Evolutionary conservation across 305 asterid species (phyloP), one percentile per base, ranked within the genome.

Genomic region (Fraxinus paxiana): DNA sequence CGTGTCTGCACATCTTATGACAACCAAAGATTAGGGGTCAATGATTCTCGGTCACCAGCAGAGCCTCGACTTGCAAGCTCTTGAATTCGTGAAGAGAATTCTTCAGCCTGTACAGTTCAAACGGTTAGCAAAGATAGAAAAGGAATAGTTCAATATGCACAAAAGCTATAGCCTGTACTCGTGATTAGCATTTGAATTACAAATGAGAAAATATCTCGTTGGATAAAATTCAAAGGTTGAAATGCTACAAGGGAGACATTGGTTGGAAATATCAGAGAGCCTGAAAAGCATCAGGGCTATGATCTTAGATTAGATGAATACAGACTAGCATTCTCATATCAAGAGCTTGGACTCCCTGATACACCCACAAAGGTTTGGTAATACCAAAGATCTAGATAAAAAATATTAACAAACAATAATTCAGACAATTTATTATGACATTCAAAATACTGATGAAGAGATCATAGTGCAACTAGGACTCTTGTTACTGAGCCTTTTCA

Each of bases 11-110:
- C 8, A 26, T 67, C 81, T 88, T 90, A 87, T 56, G 83, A 84
- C 86, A 94, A 81, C 97, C 92, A 90, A 77, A 83, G 92, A 85
- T 85, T 92, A 4, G 92, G 90, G 77, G 90, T 88, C 15, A 73
- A 84, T 43, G 77, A 56, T 48, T 88, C 94, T 3, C 85, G 89
- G 71, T 88, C 88, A 0, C 88, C 89, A 54, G 87, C 77, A 79
- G 92, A 85, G 31, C 98, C 98, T 82, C 91, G 92, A 86, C 80
- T 92, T 30, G 97, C 97, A 70, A 94, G 92, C 88, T 91, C 93
- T 88, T 93, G 95, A 88, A 94, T 91, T 30, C 95, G 94, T 0
- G 91, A 86, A 20, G 97, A 89, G 82, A 96, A 93, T 79, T 92
- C 98, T 89, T 89, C 97, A 1, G 96, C 98, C 98, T 95, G 87